phyloP scores from a whole-genome alignment of 352 stramenopile genomes.

The Blastocystis sp. region DNA sequence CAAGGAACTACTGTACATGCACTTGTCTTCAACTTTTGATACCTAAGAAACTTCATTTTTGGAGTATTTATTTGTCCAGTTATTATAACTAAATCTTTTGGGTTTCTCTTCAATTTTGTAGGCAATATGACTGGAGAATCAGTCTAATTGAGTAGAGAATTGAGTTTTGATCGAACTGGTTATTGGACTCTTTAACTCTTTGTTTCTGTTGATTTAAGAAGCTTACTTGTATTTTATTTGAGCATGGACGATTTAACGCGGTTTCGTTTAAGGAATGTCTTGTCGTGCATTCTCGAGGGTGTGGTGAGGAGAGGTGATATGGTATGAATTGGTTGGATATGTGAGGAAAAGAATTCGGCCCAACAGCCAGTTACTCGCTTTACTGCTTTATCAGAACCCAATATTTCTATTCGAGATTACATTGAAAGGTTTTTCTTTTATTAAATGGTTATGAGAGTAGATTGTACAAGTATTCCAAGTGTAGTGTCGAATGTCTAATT shows the following conservation, averaged over 20 bases:
- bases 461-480: constrained; percentile 48
- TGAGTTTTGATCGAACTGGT: too few species aligned
- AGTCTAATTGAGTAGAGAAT: too few species aligned
- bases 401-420: constrained; percentile 49
- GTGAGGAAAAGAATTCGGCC: not conserved
- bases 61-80: too few species aligned
- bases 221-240: not conserved
- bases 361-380: constrained; percentile 18
- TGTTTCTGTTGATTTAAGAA: not conserved
- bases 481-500: constrained; percentile 45
- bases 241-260: constrained; percentile 15
- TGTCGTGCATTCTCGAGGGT: constrained; percentile 50
- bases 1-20: not conserved
- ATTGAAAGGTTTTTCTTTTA: not conserved
- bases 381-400: not conserved
- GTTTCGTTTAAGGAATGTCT: constrained; percentile 46
- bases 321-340: not conserved
- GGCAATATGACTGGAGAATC: too few species aligned
- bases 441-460: not conserved
- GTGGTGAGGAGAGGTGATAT: constrained; percentile 33
- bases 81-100: too few species aligned
- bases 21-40: not conserved
- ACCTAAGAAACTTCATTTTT: too few species aligned
- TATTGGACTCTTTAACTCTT: too few species aligned
- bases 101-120: too few species aligned